Evolutionary conservation across 2,329 filamentous ascomycete genomes (phyloP).

Genomic region (Fusarium nelsonii): DNA sequence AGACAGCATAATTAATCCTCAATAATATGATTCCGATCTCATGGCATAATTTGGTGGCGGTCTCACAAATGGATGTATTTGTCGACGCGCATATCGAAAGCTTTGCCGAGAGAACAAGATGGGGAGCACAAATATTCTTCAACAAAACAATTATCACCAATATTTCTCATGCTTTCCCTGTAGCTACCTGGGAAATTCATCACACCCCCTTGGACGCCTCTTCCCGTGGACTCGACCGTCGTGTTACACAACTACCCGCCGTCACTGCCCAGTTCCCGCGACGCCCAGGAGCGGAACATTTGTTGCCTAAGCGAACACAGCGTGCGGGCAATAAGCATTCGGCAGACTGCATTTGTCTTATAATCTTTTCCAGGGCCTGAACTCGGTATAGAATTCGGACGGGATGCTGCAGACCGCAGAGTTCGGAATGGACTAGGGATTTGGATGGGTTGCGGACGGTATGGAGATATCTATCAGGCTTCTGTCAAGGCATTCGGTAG

Average conservation of each 20-base stretch:
- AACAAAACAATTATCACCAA: neutral
- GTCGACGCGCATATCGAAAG: neutral
- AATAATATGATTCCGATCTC: neutral
- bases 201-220: conserved; percentile 21
- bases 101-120: neutral
- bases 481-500: neutral
- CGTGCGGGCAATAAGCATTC: neutral
- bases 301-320: neutral
- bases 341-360: conserved; percentile 22
- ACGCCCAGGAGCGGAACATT: conserved; percentile 7
- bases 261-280: conserved; percentile 19
- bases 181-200: neutral
- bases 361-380: conserved; percentile 1
- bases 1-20: neutral
- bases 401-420: conserved; percentile 25
- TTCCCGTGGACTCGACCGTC: conserved; percentile 26
- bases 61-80: neutral
- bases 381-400: neutral
- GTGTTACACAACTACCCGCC: conserved; percentile 23
- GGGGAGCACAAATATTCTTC: neutral
- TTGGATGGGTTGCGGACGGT: neutral
- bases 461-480: neutral
- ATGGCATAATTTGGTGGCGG: conserved; percentile 1
- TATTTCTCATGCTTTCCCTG: neutral
- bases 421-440: conserved; percentile 8